Percentiles rank a stretch among this genome's conserved stretches.
Evolutionary conservation across 768 basidiomycete genomes (phyloP).

Genomic region (Auriscalpium vulgare): DNA sequence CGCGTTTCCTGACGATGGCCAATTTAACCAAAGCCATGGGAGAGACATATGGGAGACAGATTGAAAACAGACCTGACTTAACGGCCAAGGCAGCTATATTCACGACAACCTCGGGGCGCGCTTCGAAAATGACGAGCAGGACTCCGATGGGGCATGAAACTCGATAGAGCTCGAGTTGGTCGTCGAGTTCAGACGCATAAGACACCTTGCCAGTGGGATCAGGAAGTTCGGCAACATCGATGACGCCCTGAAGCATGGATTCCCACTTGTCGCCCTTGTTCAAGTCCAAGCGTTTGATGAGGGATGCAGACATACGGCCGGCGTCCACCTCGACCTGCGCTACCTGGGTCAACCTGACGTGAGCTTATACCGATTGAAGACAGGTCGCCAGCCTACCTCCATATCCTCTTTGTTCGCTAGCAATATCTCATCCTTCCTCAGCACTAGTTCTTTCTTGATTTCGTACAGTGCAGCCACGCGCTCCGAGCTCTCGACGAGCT

Average conservation of each 20-base stretch:
- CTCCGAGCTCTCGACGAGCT: conserved; percentile 62
- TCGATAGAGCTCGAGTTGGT: conserved; percentile 80
- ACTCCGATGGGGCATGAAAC: conserved; percentile 97
- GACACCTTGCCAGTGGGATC: conserved; percentile 83
- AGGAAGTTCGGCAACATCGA: conserved; percentile 77
- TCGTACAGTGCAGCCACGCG: conserved; percentile 64
- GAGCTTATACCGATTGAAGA: no score
- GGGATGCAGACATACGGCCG: conserved; percentile 74
- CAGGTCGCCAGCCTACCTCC: conserved; percentile 38
- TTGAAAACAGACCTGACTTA: conserved; percentile 65
- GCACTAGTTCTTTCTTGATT: conserved; percentile 60
- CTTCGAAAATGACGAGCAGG: conserved; percentile 93
- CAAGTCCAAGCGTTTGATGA: conserved; percentile 84
- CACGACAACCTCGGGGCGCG: conserved; percentile 94
- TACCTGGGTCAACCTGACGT: conserved; percentile 35
- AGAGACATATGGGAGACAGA: not conserved
- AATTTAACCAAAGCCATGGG: not conserved
- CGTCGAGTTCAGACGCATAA: conserved; percentile 87
- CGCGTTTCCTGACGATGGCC: conserved; percentile 64
- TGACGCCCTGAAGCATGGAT: conserved; percentile 84
- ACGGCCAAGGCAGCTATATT: conserved; percentile 95
- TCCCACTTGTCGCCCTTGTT: conserved; percentile 83
- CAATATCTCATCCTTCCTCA: conserved; percentile 60
- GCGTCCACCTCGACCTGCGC: conserved; percentile 65
- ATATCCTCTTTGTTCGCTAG: conserved; percentile 78